phyloP scores from a whole-genome alignment of 1,284 basidiomycete species.

The Coriolopsis trogii region DNA sequence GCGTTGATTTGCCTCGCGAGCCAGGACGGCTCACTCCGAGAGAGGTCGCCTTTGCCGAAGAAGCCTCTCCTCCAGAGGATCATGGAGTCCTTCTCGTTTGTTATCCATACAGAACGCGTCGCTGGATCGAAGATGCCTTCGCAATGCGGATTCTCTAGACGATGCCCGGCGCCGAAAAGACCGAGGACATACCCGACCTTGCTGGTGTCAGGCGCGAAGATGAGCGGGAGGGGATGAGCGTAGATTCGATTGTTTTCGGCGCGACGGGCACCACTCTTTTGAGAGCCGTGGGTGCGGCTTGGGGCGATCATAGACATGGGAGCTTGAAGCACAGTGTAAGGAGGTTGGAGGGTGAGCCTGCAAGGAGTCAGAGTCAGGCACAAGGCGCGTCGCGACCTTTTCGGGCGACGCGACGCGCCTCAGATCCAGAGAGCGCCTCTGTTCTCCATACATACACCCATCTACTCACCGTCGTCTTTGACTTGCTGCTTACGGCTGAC shows the following conservation, averaged over 20 bases:
- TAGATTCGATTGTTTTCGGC: slow-evolving; percentile 70
- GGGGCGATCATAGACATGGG: slow-evolving; percentile 52
- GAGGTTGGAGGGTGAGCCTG: background rate
- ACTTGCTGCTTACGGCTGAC: background rate
- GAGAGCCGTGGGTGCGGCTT: slow-evolving; percentile 36
- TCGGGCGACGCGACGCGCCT: slow-evolving; percentile 12
- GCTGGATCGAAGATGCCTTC: slow-evolving; percentile 72
- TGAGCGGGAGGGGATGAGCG: slow-evolving; percentile 63
- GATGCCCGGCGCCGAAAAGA: slow-evolving; percentile 52
- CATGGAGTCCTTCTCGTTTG: slow-evolving; percentile 59
- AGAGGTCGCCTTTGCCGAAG: slow-evolving; percentile 96
- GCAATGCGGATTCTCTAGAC: slow-evolving; percentile 62
- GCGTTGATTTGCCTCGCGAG: slow-evolving; percentile 73
- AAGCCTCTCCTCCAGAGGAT: slow-evolving; percentile 91
- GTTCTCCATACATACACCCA: background rate
- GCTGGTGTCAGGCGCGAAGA: slow-evolving; percentile 46
- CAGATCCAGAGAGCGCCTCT: slow-evolving; percentile 1
- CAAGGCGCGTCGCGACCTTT: slow-evolving; percentile 4
- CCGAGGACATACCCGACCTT: slow-evolving; percentile 47
- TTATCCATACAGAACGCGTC: slow-evolving; percentile 84
- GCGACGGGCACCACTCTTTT: slow-evolving; percentile 55
- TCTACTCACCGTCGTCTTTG: background rate
- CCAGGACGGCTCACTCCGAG: slow-evolving; percentile 96
- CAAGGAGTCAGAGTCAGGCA: slow-evolving; percentile 1
- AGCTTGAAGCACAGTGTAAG: background rate